Evolutionary conservation across 345 rosid species (phyloP), one percentile per base, ranked within the genome.

Genomic region (Excoecaria agallocha): DNA sequence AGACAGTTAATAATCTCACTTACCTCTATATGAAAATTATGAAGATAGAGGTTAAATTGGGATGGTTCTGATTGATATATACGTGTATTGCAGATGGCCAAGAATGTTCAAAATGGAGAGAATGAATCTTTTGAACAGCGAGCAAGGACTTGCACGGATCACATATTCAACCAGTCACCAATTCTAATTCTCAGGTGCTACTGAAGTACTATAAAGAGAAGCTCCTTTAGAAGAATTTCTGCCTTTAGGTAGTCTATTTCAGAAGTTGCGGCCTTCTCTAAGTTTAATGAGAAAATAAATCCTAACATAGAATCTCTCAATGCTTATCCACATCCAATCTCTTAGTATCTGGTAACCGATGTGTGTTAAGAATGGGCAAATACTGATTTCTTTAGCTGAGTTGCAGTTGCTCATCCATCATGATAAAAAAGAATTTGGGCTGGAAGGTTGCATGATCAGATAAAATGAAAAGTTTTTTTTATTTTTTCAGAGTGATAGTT

Each of bases 201-300:
- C 25, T 57, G 24, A 25, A 58, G 22, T 16, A 58, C 43, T 20
- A 5, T 45, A 56, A 39, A 58, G 41, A 56, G 35, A 45, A 43
- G 30, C 30, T 30, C 30, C 30, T 30, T 30, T 30, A 2, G 30
- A 30, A 30, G 30, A 59, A 43, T 71, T 71, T 25, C 54, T 71
- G 24, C 74, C 4, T 9, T 19, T 59, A 59, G 57, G 66, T 59
- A 25, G 54, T 19, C 12, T 71, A 24, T 25, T 71, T 57, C 59
- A 48, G 46, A 43, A 46, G 65, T 57, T 57, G 65, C 41, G 41
- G 64, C 54, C 46, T 5, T 46, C 17, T 60, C 50, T 30, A 8
- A 58, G 35, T 43, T 45, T 25, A 10, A 30, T 19, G 48, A 41
- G 11, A 41, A 45, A 25, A 38, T 17, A 71, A 59, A 58, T 25